Evolutionary conservation across 768 basidiomycete genomes (phyloP).

Genomic region (Podaxis rugospora): DNA sequence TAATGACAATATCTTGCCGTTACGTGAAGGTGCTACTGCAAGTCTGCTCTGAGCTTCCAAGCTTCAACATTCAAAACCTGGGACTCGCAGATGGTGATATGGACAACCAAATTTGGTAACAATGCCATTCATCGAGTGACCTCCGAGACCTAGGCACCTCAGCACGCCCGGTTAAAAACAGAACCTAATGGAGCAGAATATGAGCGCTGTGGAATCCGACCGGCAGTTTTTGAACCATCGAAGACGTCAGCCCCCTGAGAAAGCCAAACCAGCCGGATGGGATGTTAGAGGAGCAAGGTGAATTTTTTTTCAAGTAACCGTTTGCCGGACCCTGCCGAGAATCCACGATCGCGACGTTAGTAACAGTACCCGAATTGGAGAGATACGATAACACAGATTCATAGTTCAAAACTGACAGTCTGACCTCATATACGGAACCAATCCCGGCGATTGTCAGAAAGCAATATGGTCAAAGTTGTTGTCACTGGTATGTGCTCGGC

Average conservation of each 20-base stretch:
- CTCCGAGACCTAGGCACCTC: not conserved
- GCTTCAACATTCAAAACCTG: too few relatives aligned
- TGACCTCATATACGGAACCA: not conserved
- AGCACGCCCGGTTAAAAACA: not conserved
- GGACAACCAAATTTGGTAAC: too few relatives aligned
- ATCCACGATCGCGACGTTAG: not conserved
- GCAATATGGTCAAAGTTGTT: constrained; percentile 39
- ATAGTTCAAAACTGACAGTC: not conserved
- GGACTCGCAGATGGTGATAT: too few relatives aligned
- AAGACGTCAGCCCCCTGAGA: not conserved
- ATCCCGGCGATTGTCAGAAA: not conserved
- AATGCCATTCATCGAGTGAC: not conserved
- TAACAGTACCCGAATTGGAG: not conserved
- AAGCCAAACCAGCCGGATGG: not conserved
- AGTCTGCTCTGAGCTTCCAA: not conserved
- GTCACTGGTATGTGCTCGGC: constrained; percentile 43
- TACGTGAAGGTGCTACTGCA: not conserved
- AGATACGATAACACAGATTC: not conserved
- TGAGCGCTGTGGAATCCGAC: not conserved
- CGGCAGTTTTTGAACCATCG: not conserved
- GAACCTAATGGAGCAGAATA: not conserved
- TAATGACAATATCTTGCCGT: not conserved
- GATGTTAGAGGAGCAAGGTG: not conserved
- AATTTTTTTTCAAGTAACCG: not conserved
- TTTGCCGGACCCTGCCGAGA: not conserved